phyloP scores from a whole-genome alignment of 345 rosid genomes.

The Physaria fendleri region DNA sequence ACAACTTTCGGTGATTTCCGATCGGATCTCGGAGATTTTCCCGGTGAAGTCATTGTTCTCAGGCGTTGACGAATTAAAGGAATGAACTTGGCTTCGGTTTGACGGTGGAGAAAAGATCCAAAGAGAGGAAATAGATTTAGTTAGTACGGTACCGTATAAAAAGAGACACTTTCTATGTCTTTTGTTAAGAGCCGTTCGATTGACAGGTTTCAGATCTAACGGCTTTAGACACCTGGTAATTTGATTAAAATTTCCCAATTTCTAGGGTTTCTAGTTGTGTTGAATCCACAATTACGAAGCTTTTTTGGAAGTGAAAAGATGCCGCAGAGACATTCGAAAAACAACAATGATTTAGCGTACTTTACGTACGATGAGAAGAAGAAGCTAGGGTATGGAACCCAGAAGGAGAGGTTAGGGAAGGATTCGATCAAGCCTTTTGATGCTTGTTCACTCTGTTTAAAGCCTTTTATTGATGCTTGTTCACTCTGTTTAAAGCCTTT shows the following conservation, averaged over 20 bases:
- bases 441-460: conserved; percentile 81
- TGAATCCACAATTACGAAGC: conserved; percentile 42
- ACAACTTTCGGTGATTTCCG: conserved; percentile 35
- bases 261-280: conserved; percentile 37
- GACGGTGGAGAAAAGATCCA: conserved; percentile 13
- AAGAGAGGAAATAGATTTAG: neutral
- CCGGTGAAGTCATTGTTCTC: conserved; percentile 33
- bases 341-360: conserved; percentile 88
- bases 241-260: neutral
- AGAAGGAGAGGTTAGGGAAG: conserved; percentile 84
- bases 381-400: conserved; percentile 90
- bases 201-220: conserved; percentile 7
- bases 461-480: conserved; percentile 75
- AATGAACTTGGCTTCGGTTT: neutral
- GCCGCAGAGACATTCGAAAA: conserved; percentile 98
- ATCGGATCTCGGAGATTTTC: conserved; percentile 30
- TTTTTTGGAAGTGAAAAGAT: conserved; percentile 15
- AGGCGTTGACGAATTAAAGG: neutral
- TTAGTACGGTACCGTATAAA: neutral
- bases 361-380: conserved; percentile 96
- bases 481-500: conserved; percentile 82
- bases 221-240: conserved; percentile 1
- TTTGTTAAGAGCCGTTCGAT: conserved; percentile 10
- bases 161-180: neutral
- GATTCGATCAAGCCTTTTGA: conserved; percentile 93